A percentile compares a stretch with the other conserved stretches of the same genome.
phyloP scores from a whole-genome alignment of 1,284 basidiomycete species.

The Fomes fomentarius region DNA sequence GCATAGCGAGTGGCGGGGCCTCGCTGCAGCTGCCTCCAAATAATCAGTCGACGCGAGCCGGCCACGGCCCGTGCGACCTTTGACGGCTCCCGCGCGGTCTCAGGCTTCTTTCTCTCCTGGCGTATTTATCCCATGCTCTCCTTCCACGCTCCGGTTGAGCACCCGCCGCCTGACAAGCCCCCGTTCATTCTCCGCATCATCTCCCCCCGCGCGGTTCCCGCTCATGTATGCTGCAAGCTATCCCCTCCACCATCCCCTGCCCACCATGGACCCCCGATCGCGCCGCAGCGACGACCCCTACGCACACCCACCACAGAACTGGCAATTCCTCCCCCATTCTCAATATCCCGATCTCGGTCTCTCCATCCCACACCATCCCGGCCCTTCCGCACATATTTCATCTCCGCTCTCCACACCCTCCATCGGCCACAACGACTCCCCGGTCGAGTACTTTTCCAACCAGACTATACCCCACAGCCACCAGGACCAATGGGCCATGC shows the following conservation, averaged over 20 bases:
- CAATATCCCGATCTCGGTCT: slow-evolving; percentile 18
- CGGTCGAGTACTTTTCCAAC: slow-evolving; percentile 18
- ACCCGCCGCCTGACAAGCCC: slow-evolving; percentile 16
- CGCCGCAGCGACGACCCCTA: slow-evolving; percentile 12
- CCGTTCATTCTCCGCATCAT: slow-evolving; percentile 27
- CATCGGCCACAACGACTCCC: slow-evolving; percentile 16
- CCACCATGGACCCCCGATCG: slow-evolving; percentile 19
- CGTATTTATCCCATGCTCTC: slow-evolving; percentile 14
- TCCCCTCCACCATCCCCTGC: slow-evolving; percentile 14
- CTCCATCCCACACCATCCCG: slow-evolving; percentile 5
- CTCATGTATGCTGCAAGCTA: slow-evolving; percentile 23
- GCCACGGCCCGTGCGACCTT: slow-evolving; percentile 7
- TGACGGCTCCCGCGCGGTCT: background rate
- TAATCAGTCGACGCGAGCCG: slow-evolving; percentile 1
- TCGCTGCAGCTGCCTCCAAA: background rate
- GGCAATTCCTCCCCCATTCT: slow-evolving; percentile 13
- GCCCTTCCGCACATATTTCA: slow-evolving; percentile 19
- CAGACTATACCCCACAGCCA: slow-evolving; percentile 5
- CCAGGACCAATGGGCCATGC: slow-evolving; percentile 20
- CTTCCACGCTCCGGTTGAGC: slow-evolving; percentile 17
- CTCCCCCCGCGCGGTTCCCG: slow-evolving; percentile 13
- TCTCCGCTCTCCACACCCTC: slow-evolving; percentile 24
- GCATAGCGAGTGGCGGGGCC: background rate
- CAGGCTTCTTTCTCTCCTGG: slow-evolving; percentile 11
- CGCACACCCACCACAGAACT: slow-evolving; percentile 9